Base-by-base conservation (phyloP, 2,329 filamentous ascomycete species). In the Amauroascus verrucosus region DNA sequence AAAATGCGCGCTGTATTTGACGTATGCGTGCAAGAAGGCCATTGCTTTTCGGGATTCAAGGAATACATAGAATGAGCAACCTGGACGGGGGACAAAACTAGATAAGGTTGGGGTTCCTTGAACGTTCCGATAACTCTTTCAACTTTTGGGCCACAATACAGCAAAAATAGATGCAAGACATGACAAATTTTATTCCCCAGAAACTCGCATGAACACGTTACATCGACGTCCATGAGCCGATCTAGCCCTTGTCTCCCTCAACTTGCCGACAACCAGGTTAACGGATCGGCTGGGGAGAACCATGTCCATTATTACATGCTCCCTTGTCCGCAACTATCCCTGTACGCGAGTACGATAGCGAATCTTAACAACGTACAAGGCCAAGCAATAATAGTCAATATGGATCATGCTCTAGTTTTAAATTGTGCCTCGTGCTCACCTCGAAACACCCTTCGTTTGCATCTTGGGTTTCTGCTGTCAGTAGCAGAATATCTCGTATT, bases 371-470 rank as follows among this genome's bases (percentile, higher is more conserved):
- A 41, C 6, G 24, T 4, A 4, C 16, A 41, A 41, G 24, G 6
- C 7, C 16, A 22, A 24, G 16, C 16, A 41, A 41, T 8, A 6
- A 24, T 13, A 4, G 11, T 7, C 38, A 41, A 41, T 24, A 18
- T n/a, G n/a, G 35, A 18, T 4, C 18, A 5, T 18, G 35, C 7
- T 6, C 16, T 6, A 13, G 11, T 14, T 35, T 35, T 35, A 38
- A 38, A 7, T 5, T 38, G 28, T 32, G 6, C 11, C 28, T 32
- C 28, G 28, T 32, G 28, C 28, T 32, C 28, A 32, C 28, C 28
- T 32, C 28, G 28, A 32, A 32, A 32, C 28, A 32, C 6, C 28
- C n/a, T n/a, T 32, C 28, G 28, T 32, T 11, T 66, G 1, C 63
- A n/a, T n/a, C n/a, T n/a, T n/a, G n/a, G n/a, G n/a, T n/a, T n/a